Conservation (phyloP, 257 asterid genomes). For the Scutellaria barbata region DNA sequence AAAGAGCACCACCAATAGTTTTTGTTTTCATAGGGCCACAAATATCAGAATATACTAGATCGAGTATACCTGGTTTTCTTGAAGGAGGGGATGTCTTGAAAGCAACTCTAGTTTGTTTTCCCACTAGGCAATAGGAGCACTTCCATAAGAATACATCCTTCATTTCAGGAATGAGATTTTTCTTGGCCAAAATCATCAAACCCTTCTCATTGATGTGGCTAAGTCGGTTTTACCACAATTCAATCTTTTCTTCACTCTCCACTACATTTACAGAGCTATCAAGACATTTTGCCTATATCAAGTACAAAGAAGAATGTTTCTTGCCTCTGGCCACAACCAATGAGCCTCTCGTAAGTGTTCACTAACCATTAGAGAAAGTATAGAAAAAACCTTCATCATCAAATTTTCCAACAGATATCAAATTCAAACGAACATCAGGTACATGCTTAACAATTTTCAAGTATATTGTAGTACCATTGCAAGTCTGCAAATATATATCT, state of each 20-base stretch:
- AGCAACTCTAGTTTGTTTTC: slow-evolving; percentile 28
- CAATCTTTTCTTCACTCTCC: not conserved
- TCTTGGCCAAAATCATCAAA: not conserved
- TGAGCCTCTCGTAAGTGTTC: slow-evolving; percentile 18
- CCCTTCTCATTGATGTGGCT: slow-evolving; percentile 3
- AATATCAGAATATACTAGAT: slow-evolving; percentile 8
- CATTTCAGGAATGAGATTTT: not conserved
- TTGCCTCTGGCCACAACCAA: slow-evolving; percentile 12
- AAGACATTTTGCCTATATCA: not conserved
- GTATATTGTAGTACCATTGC: not conserved
- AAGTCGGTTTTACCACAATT: slow-evolving; percentile 1
- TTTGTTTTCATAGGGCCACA: not conserved
- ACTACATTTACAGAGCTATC: not conserved
- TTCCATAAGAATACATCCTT: not conserved
- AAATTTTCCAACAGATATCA: not conserved
- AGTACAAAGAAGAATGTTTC: not conserved
- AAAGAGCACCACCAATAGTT: not conserved
- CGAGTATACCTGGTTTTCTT: not conserved
- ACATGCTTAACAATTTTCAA: not conserved
- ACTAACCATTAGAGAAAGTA: not conserved
- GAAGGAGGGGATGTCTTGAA: not conserved
- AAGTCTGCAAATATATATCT: not conserved
- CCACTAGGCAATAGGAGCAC: not conserved
- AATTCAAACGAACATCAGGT: not conserved
- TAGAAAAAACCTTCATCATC: slow-evolving; percentile 11